Evolutionary conservation across 805 yeast genomes (phyloP), one percentile per base, ranked within the genome.

Genomic region (Yarrowia sp.): DNA sequence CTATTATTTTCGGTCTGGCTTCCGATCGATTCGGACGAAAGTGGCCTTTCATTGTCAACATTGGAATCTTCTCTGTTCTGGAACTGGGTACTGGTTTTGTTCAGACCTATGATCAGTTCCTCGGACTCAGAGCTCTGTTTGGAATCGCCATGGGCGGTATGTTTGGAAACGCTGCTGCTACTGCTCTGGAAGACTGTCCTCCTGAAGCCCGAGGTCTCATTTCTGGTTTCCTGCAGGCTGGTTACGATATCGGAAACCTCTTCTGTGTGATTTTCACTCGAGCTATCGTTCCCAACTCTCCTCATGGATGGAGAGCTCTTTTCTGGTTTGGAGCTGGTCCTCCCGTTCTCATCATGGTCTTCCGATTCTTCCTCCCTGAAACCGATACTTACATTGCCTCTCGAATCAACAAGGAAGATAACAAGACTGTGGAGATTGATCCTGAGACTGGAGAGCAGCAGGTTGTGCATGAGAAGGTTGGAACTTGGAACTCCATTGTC

Each of bases 301-400:
- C 75, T 3, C 83, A 85, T 67, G 81, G 83, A 7, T 88, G 93
- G 93, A 79, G 90, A 71, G 81, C 89, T 1, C 76, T 87, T 48
- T 87, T 85, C 75, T 88, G 92, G 92, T 87, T 88, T 71, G 81
- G 85, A 33, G 83, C 90, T n/a, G 86, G 86, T 38, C 83, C 87
- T 9, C 87, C 90, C 1, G 80, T 84, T 11, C 70, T 87, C 15
- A 77, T 88, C 61, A 80, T 86, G 50, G 66, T 77, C 31, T 86
- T 87, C 86, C 80, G 92, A 74, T 68, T 79, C 66, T 74, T 76
- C 45, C 77, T 83, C 55, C 89, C 89, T 2, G 92, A 88, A 74
- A 83, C 89, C 8, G 83, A 82, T 47, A 78, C 81, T 13, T 86
- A 80, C 71, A 67, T 76, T 9, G 76, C 74, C 47, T 58, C 64